Evolutionary conservation across 495 filamentous ascomycete genomes (phyloP).

Genomic region (Neurospora sp.): DNA sequence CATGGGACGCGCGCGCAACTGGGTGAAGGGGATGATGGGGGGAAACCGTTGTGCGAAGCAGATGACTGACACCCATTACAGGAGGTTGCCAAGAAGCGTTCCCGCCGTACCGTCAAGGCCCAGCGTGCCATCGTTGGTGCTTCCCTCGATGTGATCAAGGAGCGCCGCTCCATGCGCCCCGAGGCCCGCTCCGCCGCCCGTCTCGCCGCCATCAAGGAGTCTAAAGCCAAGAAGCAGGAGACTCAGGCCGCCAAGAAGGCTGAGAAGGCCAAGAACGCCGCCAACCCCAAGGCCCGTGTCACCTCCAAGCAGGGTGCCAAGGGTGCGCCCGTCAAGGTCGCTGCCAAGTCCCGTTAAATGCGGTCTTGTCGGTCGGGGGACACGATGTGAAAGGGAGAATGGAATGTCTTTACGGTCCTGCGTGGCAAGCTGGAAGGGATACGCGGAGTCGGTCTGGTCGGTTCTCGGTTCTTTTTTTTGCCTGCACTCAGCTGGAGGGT

Average conservation of each 20-base stretch:
- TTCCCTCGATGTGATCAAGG: slow-evolving; percentile 98
- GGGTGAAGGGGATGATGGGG: background rate
- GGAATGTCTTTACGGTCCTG: slow-evolving; percentile 16
- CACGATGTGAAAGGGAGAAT: slow-evolving; percentile 13
- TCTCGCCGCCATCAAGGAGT: slow-evolving; percentile 80
- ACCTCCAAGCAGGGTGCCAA: slow-evolving; percentile 94
- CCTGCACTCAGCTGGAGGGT: slow-evolving; percentile 20
- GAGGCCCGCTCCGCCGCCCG: slow-evolving; percentile 92
- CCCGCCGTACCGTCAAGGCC: slow-evolving; percentile 93
- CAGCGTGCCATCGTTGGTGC: slow-evolving; percentile 99
- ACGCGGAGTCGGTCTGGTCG: slow-evolving; percentile 28
- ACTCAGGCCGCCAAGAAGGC: slow-evolving; percentile 89
- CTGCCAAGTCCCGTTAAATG: slow-evolving; percentile 77
- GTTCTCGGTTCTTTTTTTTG: slow-evolving; percentile 21
- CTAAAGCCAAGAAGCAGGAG: slow-evolving; percentile 93
- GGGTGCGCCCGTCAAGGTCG: slow-evolving; percentile 77
- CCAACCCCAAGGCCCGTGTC: slow-evolving; percentile 58
- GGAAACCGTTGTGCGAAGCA: background rate
- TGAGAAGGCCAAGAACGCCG: slow-evolving; percentile 95
- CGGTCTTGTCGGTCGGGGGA: slow-evolving; percentile 2
- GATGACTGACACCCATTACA: slow-evolving; percentile 44
- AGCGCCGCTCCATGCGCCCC: slow-evolving; percentile 84
- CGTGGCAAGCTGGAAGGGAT: slow-evolving; percentile 16
- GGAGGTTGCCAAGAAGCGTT: slow-evolving; percentile 99
- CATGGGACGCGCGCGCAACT: background rate